A percentile compares a stretch with the other conserved stretches of the same genome.
Conservation (phyloP, 768 basidiomycete species). For the Pleurotus tuber-regium region DNA sequence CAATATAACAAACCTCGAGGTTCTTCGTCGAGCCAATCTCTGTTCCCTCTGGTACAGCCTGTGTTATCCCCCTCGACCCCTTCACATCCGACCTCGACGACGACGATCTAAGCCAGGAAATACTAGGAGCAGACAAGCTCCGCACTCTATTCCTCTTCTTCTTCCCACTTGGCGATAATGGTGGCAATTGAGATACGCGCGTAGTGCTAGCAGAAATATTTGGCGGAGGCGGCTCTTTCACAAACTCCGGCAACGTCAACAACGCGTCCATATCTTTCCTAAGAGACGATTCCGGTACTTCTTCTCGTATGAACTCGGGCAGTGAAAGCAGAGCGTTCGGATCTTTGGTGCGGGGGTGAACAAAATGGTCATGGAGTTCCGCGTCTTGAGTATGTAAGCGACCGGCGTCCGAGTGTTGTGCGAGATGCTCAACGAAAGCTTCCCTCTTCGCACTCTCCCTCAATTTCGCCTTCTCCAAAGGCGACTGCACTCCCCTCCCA, state of each 20-base stretch:
- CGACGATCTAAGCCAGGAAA: constrained; percentile 52
- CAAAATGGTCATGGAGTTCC: constrained; percentile 41
- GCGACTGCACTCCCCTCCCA: constrained; percentile 55
- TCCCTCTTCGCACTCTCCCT: constrained; percentile 69
- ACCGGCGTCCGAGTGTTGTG: constrained; percentile 68
- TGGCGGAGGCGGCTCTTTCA: constrained; percentile 44
- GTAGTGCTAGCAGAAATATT: constrained; percentile 18
- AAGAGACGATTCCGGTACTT: constrained; percentile 32
- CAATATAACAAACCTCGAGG: constrained; percentile 50
- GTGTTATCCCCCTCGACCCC: constrained; percentile 14
- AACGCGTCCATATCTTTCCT: constrained; percentile 37
- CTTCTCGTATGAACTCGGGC: constrained; percentile 63
- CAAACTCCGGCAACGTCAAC: constrained; percentile 58
- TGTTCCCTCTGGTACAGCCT: constrained; percentile 15
- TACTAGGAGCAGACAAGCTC: constrained; percentile 59
- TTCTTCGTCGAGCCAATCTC: no score
- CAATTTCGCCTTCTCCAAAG: constrained; percentile 52
- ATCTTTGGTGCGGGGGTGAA: constrained; percentile 36
- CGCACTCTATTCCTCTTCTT: constrained; percentile 39
- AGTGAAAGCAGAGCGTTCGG: constrained; percentile 53
- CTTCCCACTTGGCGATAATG: constrained; percentile 21
- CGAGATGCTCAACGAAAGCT: constrained; percentile 72
- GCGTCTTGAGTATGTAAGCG: constrained; percentile 83
- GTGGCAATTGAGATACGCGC: constrained; percentile 13
- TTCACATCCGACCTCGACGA: constrained; percentile 22